Base-by-base conservation (phyloP, 441 rosid species). In the Daphne laureola region DNA sequence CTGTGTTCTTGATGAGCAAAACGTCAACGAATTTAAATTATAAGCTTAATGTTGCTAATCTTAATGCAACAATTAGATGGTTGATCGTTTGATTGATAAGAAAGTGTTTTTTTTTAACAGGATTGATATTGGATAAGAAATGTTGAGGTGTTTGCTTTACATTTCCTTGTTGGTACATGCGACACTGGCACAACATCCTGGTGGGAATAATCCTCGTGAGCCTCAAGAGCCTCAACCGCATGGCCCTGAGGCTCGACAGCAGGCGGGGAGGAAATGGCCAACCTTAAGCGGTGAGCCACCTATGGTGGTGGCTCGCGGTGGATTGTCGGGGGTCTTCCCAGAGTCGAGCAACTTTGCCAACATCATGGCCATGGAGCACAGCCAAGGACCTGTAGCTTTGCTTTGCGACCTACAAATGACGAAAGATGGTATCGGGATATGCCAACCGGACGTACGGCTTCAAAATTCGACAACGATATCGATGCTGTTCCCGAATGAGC, bases 321-420 rank as follows among this genome's bases (percentile, higher is more conserved):
- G 98, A 4, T 76, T 83, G 63, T 77, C 95, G 0, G 97, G 98
- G 49, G 49, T 83, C n/a, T 84, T 84, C 60, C 98, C 96, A 0
- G 92, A 87, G 61, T 84, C 90, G 0, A 72, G 84, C 21, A 25
- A 53, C 43, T 60, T 51, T 11, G 96, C 90, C 1, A 69, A 67
- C 3, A 68, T 65, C 16, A 59, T 82, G 71, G 79, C 80, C 77
- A 6, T 11, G 58, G 7, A 23, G 62, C 2, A 49, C 62, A 12
- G 67, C 76, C 27, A 11, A 13, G 51, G 67, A 3, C 67, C 72
- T 2, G 49, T 74, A 55, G 70, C 76, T 41, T 14, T 89, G 67
- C 68, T 69, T 49, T 90, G 99, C 70, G 84, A 73, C 68, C 78
- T 93, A 38, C 99, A 93, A 35, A 55, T 93, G 35, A 80, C 95